Percentiles rank a stretch among this genome's conserved stretches.
Evolutionary conservation across 495 filamentous ascomycete species (phyloP).

Genomic region (Chlorociboria aeruginascens): DNA sequence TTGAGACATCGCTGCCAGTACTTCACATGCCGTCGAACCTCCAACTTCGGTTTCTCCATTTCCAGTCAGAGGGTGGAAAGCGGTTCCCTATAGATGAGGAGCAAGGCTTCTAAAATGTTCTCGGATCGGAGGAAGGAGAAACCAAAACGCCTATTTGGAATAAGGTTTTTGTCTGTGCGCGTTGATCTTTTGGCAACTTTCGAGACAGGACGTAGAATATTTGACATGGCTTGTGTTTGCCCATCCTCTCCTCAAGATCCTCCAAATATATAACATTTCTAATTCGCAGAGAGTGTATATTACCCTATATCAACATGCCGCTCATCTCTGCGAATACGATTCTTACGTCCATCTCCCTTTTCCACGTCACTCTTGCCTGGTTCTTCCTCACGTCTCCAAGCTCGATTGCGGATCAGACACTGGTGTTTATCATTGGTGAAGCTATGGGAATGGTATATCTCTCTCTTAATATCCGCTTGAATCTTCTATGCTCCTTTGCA

Average conservation of each 20-base stretch:
- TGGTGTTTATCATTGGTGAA: constrained; percentile 77
- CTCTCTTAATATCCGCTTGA: not conserved
- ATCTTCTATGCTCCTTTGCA: not conserved
- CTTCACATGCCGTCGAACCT: constrained; percentile 65
- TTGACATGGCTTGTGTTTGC: not conserved
- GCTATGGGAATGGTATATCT: constrained; percentile 59
- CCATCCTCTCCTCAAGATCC: no score
- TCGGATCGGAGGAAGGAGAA: not conserved
- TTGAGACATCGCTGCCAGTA: constrained; percentile 90
- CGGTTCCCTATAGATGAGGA: not conserved
- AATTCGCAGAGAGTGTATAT: not conserved
- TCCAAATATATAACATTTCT: not conserved
- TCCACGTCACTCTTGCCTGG: constrained; percentile 70
- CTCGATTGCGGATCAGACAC: constrained; percentile 60
- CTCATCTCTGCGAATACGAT: constrained; percentile 66
- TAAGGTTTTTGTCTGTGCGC: not conserved
- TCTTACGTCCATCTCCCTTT: constrained; percentile 65
- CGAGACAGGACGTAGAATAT: not conserved
- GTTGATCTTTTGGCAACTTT: not conserved
- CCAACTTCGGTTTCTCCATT: constrained; percentile 37
- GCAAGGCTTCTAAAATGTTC: not conserved
- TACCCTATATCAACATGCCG: constrained; percentile 44
- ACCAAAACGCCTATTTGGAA: constrained; percentile 6
- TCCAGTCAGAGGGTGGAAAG: not conserved
- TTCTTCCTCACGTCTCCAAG: constrained; percentile 66